A percentile compares a stretch with the other conserved stretches of the same genome.
phyloP scores from a whole-genome alignment of 169 alveolate species.

The Theileria annulata region DNA sequence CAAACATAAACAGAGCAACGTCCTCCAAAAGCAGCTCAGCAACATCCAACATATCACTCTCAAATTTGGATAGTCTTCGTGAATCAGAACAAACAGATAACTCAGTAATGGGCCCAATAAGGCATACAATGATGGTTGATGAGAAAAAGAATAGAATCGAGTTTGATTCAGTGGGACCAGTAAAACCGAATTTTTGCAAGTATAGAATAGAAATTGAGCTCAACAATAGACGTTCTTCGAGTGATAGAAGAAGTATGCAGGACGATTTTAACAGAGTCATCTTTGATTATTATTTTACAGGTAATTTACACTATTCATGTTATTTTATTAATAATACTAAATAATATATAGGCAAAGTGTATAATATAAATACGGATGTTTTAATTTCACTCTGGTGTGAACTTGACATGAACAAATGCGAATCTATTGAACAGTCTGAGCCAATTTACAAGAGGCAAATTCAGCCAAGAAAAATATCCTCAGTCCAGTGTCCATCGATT shows the following conservation, averaged over 20 bases:
- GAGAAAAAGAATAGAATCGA: constrained; percentile 29
- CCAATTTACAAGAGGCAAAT: not conserved
- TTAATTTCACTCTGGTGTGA: constrained; percentile 23
- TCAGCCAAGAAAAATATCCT: constrained; percentile 26
- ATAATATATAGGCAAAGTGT: constrained; percentile 6
- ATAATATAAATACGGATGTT: constrained; percentile 19
- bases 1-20: not conserved
- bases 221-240: constrained; percentile 19
- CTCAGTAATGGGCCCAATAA: constrained; percentile 4
- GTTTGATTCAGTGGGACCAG: constrained; percentile 54
- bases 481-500: constrained; percentile 19
- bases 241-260: constrained; percentile 35
- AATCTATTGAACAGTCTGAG: not conserved
- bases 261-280: constrained; percentile 40
- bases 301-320: constrained; percentile 19
- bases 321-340: constrained; percentile 9
- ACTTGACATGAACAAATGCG: constrained; percentile 18
- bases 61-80: not conserved
- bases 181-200: constrained; percentile 29
- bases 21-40: not conserved
- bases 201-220: constrained; percentile 39
- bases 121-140: constrained; percentile 20
- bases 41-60: not conserved
- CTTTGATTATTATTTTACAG: constrained; percentile 46
- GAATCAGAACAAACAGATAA: not conserved